A percentile compares a stretch with the other conserved stretches of the same genome.
Evolutionary conservation across 2,329 filamentous ascomycete species (phyloP).

Genomic region (Ceratocystis lukuohia): DNA sequence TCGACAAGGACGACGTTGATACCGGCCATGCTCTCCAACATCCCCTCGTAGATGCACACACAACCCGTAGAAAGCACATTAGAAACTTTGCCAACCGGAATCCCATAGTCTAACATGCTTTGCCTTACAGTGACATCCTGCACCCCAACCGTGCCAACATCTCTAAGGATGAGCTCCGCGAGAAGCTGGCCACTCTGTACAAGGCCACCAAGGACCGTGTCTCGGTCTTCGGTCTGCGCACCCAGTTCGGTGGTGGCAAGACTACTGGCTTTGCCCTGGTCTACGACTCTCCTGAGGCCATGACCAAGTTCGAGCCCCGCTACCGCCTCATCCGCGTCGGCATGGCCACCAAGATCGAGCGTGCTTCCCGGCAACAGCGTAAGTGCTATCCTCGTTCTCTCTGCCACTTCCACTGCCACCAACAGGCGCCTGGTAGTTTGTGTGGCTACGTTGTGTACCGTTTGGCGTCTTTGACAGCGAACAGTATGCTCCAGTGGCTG

Average conservation of each 20-base stretch:
- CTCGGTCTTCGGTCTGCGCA: slow-evolving; percentile 95
- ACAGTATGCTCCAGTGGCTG: slow-evolving; percentile 3
- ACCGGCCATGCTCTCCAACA: neutral
- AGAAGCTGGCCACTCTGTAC: slow-evolving; percentile 90
- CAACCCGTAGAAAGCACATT: neutral
- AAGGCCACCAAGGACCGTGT: slow-evolving; percentile 97
- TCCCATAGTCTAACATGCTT: slow-evolving; percentile 21
- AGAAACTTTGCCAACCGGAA: neutral
- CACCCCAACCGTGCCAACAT: slow-evolving; percentile 98
- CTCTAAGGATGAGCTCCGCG: slow-evolving; percentile 95
- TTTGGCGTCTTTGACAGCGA: neutral
- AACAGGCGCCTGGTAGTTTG: slow-evolving; percentile 11
- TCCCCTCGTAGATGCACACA: neutral
- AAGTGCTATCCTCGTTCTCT: slow-evolving; percentile 38
- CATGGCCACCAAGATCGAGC: slow-evolving; percentile 87
- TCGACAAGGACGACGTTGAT: neutral
- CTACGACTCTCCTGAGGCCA: slow-evolving; percentile 94
- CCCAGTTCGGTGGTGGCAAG: slow-evolving; percentile 99
- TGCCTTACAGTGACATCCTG: slow-evolving; percentile 73
- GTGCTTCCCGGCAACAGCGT: slow-evolving; percentile 97
- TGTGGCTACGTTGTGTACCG: slow-evolving; percentile 1
- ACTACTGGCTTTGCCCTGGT: slow-evolving; percentile 96
- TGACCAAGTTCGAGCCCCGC: slow-evolving; percentile 99
- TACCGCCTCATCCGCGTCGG: slow-evolving; percentile 94
- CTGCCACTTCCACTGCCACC: slow-evolving; percentile 15